Evolutionary conservation across 2,329 filamentous ascomycete species (phyloP).

Genomic region (Paecilomyces niveus): DNA sequence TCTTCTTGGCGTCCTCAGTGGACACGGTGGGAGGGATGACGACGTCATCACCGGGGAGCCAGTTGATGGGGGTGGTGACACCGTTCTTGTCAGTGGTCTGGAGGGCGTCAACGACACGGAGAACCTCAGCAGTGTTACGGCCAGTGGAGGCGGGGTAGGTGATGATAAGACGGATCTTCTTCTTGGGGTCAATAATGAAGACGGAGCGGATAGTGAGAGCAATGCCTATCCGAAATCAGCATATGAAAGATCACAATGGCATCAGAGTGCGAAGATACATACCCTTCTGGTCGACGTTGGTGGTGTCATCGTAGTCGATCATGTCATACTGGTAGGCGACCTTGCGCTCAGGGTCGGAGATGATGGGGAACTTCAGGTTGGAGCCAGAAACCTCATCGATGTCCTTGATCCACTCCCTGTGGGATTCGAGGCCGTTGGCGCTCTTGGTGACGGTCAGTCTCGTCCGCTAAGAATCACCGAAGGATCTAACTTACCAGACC

Average conservation of each 20-base stretch:
- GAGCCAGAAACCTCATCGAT: conserved; percentile 71
- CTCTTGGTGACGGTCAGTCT: conserved; percentile 28
- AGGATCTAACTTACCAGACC: conserved; percentile 51
- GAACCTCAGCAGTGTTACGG: conserved; percentile 71
- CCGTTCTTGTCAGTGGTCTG: conserved; percentile 83
- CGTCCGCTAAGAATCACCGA: not conserved
- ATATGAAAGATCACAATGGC: not conserved
- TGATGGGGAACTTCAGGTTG: conserved; percentile 68
- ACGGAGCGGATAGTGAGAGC: conserved; percentile 93
- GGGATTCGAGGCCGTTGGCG: conserved; percentile 77
- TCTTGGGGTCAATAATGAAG: conserved; percentile 88
- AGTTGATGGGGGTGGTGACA: conserved; percentile 84
- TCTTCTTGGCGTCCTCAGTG: conserved; percentile 77
- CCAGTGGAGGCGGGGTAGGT: conserved; percentile 88
- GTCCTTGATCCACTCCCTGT: conserved; percentile 86
- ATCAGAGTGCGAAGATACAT: conserved; percentile 6
- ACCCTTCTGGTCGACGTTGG: conserved; percentile 73
- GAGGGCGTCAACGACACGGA: conserved; percentile 70
- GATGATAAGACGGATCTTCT: conserved; percentile 88
- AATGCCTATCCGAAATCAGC: conserved; percentile 37
- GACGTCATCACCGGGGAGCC: conserved; percentile 81
- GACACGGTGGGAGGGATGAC: conserved; percentile 80
- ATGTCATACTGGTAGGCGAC: conserved; percentile 73
- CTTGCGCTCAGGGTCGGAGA: conserved; percentile 72
- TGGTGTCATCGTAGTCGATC: conserved; percentile 74